A percentile compares a stretch with the other conserved stretches of the same genome.
phyloP scores from a whole-genome alignment of 2,329 filamentous ascomycete species.

The Rachicladosporium sp. region DNA sequence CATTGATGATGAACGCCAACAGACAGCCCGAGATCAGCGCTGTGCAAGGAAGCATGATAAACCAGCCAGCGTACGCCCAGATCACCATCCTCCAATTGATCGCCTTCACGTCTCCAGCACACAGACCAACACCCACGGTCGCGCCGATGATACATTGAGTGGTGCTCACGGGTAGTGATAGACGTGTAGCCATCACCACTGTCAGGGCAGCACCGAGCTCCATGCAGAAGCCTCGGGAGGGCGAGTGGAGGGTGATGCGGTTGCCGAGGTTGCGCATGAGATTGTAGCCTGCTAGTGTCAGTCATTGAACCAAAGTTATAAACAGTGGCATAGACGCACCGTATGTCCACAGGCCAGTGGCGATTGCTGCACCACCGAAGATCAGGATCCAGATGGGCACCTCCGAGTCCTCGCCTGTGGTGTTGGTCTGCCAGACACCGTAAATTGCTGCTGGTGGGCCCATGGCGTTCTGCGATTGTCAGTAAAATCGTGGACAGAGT shows the following conservation, averaged over 20 bases:
- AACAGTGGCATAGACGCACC: not conserved
- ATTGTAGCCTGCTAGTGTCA: constrained; percentile 1
- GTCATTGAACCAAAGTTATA: too few species aligned
- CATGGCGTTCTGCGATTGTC: constrained; percentile 34
- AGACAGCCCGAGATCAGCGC: constrained; percentile 45
- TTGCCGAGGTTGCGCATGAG: constrained; percentile 50
- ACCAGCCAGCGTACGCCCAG: constrained; percentile 48
- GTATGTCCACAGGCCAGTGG: constrained; percentile 46
- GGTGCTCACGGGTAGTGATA: constrained; percentile 48
- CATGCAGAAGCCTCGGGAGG: constrained; percentile 45
- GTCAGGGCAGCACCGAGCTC: constrained; percentile 47
- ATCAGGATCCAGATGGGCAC: constrained; percentile 49
- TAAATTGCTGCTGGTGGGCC: constrained; percentile 50
- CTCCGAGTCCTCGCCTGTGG: constrained; percentile 30
- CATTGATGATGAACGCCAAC: constrained; percentile 38
- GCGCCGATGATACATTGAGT: constrained; percentile 50
- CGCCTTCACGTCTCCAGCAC: constrained; percentile 42
- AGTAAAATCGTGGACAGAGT: too few species aligned
- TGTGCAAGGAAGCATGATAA: constrained; percentile 43
- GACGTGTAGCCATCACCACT: constrained; percentile 48
- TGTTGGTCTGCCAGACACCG: constrained; percentile 41
- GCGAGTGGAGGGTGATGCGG: constrained; percentile 46
- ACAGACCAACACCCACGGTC: constrained; percentile 48
- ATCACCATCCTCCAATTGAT: constrained; percentile 51
- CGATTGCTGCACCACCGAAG: constrained; percentile 39